Base-by-base conservation (phyloP, 2,329 filamentous ascomycete species). In the Huntiella decipiens region DNA sequence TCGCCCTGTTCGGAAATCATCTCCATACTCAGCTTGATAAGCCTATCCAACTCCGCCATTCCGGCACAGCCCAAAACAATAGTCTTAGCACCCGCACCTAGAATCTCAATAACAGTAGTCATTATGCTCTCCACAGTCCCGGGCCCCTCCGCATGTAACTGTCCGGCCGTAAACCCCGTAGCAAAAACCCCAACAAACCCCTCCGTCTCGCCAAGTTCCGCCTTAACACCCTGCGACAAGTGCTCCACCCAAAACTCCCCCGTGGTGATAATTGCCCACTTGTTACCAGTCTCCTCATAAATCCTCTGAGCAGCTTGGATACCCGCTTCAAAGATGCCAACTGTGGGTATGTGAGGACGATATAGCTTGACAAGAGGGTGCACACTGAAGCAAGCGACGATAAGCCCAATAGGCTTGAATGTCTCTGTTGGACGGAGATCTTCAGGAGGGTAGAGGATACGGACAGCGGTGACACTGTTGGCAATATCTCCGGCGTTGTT, bases 61-160 rank as follows among this genome's bases (percentile, higher is more conserved):
- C 86, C 87, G 2, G 83, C 87, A 58, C 87, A 95, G 0, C 87
- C 87, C 65, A 95, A 71, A 55, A 84, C 81, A 5, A 95, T 73
- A 17, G 36, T 37, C 77, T 81, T 4, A 67, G 65, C 0, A 0
- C 68, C 64, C 10, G 65, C 66, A 5, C 57, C 58, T 22, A 93
- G 61, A 19, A 94, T 62, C 43, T 69, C 65, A 57, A 69, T 73
- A 0, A 83, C 82, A 0, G 86, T 85, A 12, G 74, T 68, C 52
- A 69, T 76, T 57, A 95, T 74, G 55, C 74, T 77, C 49, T 58
- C 58, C 34, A 95, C 75, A 50, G 81, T 67, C 6, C 74, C 73
- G 0, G 70, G 68, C 0, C 76, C 66, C 1, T 81, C 69, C 28
- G 73, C 71, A 53, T 95, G 86, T 53, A 95, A 70, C 55, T 94